phyloP scores from a whole-genome alignment of 768 basidiomycete genomes.

The Termitomyces bulborhizus region DNA sequence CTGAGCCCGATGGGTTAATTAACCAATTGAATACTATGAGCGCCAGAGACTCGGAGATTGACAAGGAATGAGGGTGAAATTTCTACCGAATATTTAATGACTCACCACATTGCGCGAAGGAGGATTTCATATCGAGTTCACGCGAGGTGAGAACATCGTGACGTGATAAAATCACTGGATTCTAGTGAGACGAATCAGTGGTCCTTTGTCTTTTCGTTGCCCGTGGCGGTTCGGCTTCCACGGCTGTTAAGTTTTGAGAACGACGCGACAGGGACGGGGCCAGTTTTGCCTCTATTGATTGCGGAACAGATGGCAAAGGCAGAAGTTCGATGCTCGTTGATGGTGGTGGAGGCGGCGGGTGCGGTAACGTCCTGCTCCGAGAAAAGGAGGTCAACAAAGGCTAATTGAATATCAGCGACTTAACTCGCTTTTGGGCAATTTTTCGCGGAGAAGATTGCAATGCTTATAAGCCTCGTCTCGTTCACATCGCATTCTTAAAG shows the following conservation, averaged over 20 bases:
- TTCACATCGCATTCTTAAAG: constrained; percentile 31
- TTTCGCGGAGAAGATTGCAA: constrained; percentile 15
- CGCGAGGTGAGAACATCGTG: not conserved
- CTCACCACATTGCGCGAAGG: not conserved
- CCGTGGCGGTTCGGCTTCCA: not conserved
- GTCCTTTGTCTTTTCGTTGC: constrained; percentile 6
- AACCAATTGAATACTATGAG: not conserved
- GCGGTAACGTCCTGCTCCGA: not conserved
- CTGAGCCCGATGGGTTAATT: not conserved
- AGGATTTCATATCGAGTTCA: not conserved
- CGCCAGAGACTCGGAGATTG: not conserved
- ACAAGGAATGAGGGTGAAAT: not conserved
- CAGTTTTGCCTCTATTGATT: not conserved
- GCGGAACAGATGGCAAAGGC: constrained; percentile 4
- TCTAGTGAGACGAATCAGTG: not conserved
- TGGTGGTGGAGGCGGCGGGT: constrained; percentile 1
- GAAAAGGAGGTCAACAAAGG: not conserved
- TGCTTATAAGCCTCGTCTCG: constrained; percentile 29
- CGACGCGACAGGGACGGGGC: constrained; percentile 2
- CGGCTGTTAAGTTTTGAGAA: not conserved
- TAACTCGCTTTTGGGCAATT: constrained; percentile 10
- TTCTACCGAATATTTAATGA: not conserved
- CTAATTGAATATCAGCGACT: not conserved
- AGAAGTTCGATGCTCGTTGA: constrained; percentile 3
- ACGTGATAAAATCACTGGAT: not conserved